Conservation (phyloP, 2,329 filamentous ascomycete genomes). For the Torrubiellomyces zombiae region DNA sequence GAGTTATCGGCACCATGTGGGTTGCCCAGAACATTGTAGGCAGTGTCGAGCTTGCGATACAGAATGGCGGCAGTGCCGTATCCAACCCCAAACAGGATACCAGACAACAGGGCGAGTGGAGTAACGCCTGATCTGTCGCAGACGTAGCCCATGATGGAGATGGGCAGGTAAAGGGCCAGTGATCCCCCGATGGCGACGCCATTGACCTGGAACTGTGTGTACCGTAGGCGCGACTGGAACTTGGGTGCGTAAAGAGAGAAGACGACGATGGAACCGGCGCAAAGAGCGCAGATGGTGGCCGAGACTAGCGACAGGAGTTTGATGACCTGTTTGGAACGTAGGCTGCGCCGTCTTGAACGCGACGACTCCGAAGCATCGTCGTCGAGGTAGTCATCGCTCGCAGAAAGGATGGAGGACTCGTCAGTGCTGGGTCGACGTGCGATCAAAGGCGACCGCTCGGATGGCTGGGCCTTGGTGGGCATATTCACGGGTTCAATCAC, state of each 20-base stretch:
- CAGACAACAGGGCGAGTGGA: conserved; percentile 57
- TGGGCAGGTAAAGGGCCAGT: conserved; percentile 80
- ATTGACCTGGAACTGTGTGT: conserved; percentile 86
- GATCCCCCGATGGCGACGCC: conserved; percentile 75
- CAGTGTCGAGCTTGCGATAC: conserved; percentile 41
- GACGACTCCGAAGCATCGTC: conserved; percentile 5
- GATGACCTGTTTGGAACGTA: conserved; percentile 14
- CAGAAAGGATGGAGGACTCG: too few species aligned
- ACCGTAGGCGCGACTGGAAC: conserved; percentile 72
- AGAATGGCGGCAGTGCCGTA: conserved; percentile 72
- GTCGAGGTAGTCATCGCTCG: conserved; percentile 3
- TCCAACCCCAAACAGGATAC: conserved; percentile 58
- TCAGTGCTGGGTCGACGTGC: too few species aligned
- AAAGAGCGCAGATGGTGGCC: conserved; percentile 45
- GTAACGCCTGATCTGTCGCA: conserved; percentile 80
- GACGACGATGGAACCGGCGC: conserved; percentile 79
- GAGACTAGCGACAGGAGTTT: conserved; percentile 34
- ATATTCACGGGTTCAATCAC: too few species aligned
- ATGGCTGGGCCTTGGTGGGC: too few species aligned
- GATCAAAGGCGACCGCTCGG: too few species aligned
- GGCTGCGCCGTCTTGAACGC: conserved; percentile 8
- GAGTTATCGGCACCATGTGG: conserved; percentile 24
- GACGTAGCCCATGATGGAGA: conserved; percentile 74
- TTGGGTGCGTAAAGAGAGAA: conserved; percentile 89
- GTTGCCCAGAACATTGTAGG: conserved; percentile 18